phyloP scores from a whole-genome alignment of 345 rosid genomes.

The Aethionema arabicum region DNA sequence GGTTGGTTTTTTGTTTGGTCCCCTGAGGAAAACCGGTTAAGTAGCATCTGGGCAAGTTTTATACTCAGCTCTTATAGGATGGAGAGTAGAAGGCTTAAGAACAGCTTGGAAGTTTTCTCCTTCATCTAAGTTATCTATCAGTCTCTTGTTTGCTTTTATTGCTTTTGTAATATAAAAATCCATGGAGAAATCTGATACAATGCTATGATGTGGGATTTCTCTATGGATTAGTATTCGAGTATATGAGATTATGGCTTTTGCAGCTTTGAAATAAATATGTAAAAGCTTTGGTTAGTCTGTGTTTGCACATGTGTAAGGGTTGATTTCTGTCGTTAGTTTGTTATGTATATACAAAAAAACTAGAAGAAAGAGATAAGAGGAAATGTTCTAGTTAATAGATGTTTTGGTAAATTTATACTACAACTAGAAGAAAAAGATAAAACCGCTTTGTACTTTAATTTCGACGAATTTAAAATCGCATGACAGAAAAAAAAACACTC shows the following conservation, averaged over 20 bases:
- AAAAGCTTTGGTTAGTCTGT: too few relatives aligned
- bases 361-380: too few relatives aligned
- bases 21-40: slow-evolving; percentile 27
- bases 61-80: slow-evolving; percentile 26
- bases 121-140: slow-evolving; percentile 19
- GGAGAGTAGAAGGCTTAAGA: slow-evolving; percentile 1
- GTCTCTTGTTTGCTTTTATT: slow-evolving; percentile 16
- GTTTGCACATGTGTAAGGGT: too few relatives aligned
- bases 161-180: neutral
- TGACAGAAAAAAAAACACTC: too few relatives aligned
- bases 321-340: too few relatives aligned
- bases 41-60: slow-evolving; percentile 16
- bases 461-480: too few relatives aligned
- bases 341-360: too few relatives aligned
- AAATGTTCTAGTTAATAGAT: too few relatives aligned
- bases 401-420: too few relatives aligned
- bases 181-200: slow-evolving; percentile 8
- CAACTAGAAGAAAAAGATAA: too few relatives aligned
- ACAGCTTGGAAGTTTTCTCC: slow-evolving; percentile 18
- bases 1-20: slow-evolving; percentile 23
- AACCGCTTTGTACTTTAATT: too few relatives aligned
- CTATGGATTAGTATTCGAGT: slow-evolving; percentile 11
- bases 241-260: neutral
- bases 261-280: too few relatives aligned
- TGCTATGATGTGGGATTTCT: neutral